Evolutionary conservation across 257 asterid genomes (phyloP), one percentile per base, ranked within the genome.

Genomic region (Gardenia jasminoides): DNA sequence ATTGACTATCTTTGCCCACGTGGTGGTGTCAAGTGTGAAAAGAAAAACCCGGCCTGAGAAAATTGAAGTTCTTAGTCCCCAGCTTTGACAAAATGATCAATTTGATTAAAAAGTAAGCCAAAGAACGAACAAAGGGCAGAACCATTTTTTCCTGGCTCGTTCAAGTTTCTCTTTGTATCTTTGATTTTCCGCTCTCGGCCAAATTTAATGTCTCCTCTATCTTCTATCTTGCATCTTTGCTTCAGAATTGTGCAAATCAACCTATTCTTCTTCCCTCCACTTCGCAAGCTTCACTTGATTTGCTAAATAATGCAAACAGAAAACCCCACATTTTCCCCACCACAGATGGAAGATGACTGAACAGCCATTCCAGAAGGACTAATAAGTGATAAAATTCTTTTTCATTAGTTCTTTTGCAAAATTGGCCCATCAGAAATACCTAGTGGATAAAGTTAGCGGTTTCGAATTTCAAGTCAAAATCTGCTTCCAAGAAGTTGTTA

Each of bases 21-120:
- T 52, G 58, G 58, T 22, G 3, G 19, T 52, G 58, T n/a, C n/a
- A n/a, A n/a, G n/a, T n/a, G n/a, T n/a, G n/a, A n/a, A 52, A 52
- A 52, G 15, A 22, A 52, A 52, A 16, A 16, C 22, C 58, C 16
- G 15, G 3, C 7, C 3, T 4, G 19, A 52, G 8, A 20, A 22
- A 24, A 58, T 58, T 10, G 3, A 58, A 62, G 17, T 26, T 62
- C 19, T 10, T 26, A 9, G 1, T 62, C 3, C 36, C 10, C 11
- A 26, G 65, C 48, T 75, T 59, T 75, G 79, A 75, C 79, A 67
- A 61, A 61, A 61, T 61, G 79, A 43, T 59, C 46, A 22, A 16
- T 61, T 75, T 41, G 70, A 41, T 41, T 4, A n/a, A 43, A 59
- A 61, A 61, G 78, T 59, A 15, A 43, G 62, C 20, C 17, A 46